Evolutionary conservation across 768 basidiomycete genomes (phyloP).

Genomic region (Lactarius deliciosus): DNA sequence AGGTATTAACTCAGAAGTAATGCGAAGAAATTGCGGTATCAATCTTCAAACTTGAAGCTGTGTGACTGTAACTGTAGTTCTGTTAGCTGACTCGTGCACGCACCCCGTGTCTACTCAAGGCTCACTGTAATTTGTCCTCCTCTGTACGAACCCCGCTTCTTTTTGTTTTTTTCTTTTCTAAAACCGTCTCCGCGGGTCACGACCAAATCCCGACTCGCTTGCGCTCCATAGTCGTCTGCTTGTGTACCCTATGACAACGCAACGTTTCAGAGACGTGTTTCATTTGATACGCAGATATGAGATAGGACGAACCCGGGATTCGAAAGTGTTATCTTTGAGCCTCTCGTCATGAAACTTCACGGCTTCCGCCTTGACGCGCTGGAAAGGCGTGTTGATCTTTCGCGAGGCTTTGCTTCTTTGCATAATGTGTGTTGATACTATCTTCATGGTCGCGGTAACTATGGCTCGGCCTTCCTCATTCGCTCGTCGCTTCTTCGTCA

Average conservation of each 20-base stretch:
- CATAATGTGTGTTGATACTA: constrained; percentile 18
- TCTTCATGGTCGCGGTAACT: constrained; percentile 11
- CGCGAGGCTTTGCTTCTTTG: constrained; percentile 39
- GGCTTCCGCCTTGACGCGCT: constrained; percentile 68
- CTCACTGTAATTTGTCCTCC: constrained; percentile 92
- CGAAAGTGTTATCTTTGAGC: constrained; percentile 74
- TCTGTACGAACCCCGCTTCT: constrained; percentile 91
- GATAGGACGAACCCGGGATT: constrained; percentile 59
- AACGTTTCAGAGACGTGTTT: constrained; percentile 15
- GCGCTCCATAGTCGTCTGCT: constrained; percentile 81
- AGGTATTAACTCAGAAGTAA: background rate
- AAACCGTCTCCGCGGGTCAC: constrained; percentile 94
- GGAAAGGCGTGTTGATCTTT: constrained; percentile 67
- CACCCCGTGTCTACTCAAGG: background rate
- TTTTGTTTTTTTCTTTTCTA: constrained; percentile 99
- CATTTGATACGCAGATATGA: constrained; percentile 7
- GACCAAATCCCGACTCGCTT: constrained; percentile 82
- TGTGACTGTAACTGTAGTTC: constrained; percentile 66
- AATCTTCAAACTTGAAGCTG: constrained; percentile 81
- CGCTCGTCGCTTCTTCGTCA: constrained; percentile 26
- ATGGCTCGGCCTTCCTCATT: constrained; percentile 22
- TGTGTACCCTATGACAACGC: constrained; percentile 51
- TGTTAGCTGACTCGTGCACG: constrained; percentile 2
- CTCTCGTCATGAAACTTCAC: constrained; percentile 48
- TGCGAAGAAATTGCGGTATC: constrained; percentile 6